Evolutionary conservation across 73 alveolate species (phyloP), one percentile per base, ranked within the genome.

Genomic region (Paramecium biaurelia): DNA sequence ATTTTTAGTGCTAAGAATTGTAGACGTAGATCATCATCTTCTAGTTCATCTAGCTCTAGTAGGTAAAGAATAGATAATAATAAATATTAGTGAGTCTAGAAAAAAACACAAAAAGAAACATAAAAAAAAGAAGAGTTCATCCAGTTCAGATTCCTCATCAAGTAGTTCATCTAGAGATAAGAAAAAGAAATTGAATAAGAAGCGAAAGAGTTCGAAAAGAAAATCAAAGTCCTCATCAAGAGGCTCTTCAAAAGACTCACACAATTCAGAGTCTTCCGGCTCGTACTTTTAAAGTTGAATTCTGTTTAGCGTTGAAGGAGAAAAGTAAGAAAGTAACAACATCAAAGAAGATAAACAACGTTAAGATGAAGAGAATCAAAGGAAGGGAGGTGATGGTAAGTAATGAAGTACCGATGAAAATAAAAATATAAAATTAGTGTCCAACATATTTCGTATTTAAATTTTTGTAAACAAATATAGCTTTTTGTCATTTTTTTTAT

Each of bases 201-300:
- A 79, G 68, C 68, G 68, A 32, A 38, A 32, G 58, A 35, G 59
- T 38, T 21, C 56, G 38, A 38, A 32, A 72, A 72, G 11, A 37
- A 35, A 32, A 72, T 72, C 86, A 38, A 32, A 38, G 58, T 72
- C 86, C 58, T 72, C 86, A 72, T 79, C 90, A 42, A 63, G 56
- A 79, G 74, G 49, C 41, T 41, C 87, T 74, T 41, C 70, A 79
- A n/a, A 41, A 79, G 90, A 79, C 70, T 79, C 90, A 10, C 23
- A 79, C 30, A 72, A 72, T 28, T 72, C 86, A 38, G 72, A 79
- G 90, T 79, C 90, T 43, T 79, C 90, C 47, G 72, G 76, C 45
- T 79, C 90, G 90, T 79, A 79, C 74, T 79, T 79, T 79, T 79
- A 41, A 79, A 79, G 70, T 79, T 79, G 70, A 30, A 43, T 79